Percentiles rank a stretch among this genome's conserved stretches.
phyloP scores from a whole-genome alignment of 108 stramenopile genomes.

The Mayamaea pseudoterrestris region DNA sequence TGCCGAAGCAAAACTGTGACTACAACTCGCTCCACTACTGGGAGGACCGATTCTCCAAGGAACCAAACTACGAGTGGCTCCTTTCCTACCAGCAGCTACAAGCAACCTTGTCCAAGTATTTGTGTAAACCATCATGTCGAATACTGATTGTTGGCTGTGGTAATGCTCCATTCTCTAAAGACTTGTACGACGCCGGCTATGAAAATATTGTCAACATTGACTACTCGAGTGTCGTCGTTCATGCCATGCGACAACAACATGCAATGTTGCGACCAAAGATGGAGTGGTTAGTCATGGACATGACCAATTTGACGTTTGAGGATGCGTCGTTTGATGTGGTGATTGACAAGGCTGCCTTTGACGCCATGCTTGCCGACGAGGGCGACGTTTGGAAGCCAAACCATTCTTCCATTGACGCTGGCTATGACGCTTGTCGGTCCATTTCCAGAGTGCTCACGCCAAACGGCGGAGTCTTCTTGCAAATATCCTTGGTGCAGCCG shows the following conservation, averaged over 20 bases:
- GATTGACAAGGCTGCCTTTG: slow-evolving; percentile 66
- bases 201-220: slow-evolving; percentile 14
- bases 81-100: slow-evolving; percentile 6
- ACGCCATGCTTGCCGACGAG: slow-evolving; percentile 44
- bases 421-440: slow-evolving; percentile 3
- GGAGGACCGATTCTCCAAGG: slow-evolving; percentile 37
- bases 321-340: slow-evolving; percentile 41
- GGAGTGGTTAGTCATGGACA: slow-evolving; percentile 40
- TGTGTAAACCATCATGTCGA: neutral
- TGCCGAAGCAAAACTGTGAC: slow-evolving; percentile 4
- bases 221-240: slow-evolving; percentile 15
- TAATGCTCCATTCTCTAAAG: slow-evolving; percentile 31
- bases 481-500: slow-evolving; percentile 50
- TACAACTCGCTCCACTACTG: slow-evolving; percentile 30
- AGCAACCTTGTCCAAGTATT: neutral
- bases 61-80: slow-evolving; percentile 42
- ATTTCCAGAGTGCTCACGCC: slow-evolving; percentile 25
- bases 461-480: slow-evolving; percentile 33
- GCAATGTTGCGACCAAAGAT: slow-evolving; percentile 5
- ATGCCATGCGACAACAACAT: slow-evolving; percentile 6
- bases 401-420: neutral
- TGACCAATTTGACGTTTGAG: slow-evolving; percentile 17
- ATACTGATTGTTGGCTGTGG: slow-evolving; percentile 44
- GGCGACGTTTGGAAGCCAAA: slow-evolving; percentile 50
- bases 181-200: slow-evolving; percentile 13